Base-by-base conservation (phyloP, 805 yeast genomes). In the Candida insectalens region DNA sequence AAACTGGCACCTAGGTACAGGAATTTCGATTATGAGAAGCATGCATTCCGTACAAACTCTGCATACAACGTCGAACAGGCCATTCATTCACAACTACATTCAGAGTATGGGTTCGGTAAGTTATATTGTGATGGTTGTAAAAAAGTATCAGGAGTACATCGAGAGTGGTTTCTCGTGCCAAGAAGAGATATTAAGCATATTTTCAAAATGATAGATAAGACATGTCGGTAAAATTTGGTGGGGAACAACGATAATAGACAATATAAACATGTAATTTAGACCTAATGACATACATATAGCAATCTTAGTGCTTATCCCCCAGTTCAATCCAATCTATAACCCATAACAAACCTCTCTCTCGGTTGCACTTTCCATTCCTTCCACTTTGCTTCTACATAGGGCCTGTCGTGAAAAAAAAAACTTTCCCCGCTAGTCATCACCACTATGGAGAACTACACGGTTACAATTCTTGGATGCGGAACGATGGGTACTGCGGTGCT, bases 401-500 rank as follows among this genome's bases (percentile, higher is more conserved):
- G n/a, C n/a, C n/a, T n/a, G n/a, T n/a, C n/a, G n/a, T n/a, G n/a
- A n/a, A n/a, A n/a, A n/a, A n/a, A n/a, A n/a, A n/a, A n/a, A n/a
- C n/a, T n/a, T n/a, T n/a, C n/a, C n/a, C n/a, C n/a, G n/a, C n/a
- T n/a, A n/a, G n/a, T n/a, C n/a, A n/a, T n/a, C n/a, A n/a, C n/a
- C n/a, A n/a, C 8, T 13, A 36, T 34, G 34, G 46, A 42, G 38
- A 37, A 41, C 6, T 54, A 48, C 33, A 53, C 57, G 9, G 32
- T 89, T 34, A 70, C 88, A 13, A 76, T 92, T 20, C 67, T 92
- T 35, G 99, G 96, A 23, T 76, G 95, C 49, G 99, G 99, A 40
- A 87, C 83, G 36, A 83, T 92, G 85, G 97, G 97, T 38, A 80
- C 89, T 13, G 96, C 97, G 8, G 83, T 92, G 30, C 69, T 84